phyloP scores from a whole-genome alignment of 2,329 filamentous ascomycete species.

The Ophiostoma ulmi region DNA sequence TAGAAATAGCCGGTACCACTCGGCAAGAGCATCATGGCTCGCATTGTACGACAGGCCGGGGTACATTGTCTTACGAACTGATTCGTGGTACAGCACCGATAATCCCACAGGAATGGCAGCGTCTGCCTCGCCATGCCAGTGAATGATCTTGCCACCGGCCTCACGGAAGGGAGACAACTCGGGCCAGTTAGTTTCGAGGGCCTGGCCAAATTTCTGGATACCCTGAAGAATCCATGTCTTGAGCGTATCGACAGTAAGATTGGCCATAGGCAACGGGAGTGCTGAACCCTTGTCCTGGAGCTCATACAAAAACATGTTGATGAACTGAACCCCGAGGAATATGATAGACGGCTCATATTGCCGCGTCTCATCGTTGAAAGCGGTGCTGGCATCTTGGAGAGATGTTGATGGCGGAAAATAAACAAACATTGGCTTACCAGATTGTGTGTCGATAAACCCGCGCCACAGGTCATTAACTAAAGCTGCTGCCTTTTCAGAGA shows the following conservation, averaged over 20 bases:
- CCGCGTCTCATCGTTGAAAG: not conserved
- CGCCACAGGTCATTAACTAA: not conserved
- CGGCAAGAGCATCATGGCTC: not conserved
- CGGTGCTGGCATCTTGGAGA: not conserved
- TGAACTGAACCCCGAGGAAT: not conserved
- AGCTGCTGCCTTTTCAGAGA: not conserved
- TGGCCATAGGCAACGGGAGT: not conserved
- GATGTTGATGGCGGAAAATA: not conserved
- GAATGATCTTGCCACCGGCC: not conserved
- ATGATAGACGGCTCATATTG: not conserved
- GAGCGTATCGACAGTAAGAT: not conserved
- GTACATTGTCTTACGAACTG: constrained; percentile 1
- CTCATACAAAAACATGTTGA: not conserved
- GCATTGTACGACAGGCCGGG: constrained; percentile 2
- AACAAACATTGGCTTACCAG: not conserved
- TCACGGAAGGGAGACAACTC: not conserved
- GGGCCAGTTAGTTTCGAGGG: not conserved
- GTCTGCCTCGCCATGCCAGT: not conserved
- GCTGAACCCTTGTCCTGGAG: not conserved
- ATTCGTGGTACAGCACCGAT: not conserved
- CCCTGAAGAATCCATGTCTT: not conserved
- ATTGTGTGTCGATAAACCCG: not conserved
- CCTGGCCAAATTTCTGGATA: not conserved
- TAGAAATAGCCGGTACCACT: not conserved
- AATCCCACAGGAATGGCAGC: not conserved